Base-by-base conservation (phyloP, 2,329 filamentous ascomycete genomes). In the Fusarium liriodendri region DNA sequence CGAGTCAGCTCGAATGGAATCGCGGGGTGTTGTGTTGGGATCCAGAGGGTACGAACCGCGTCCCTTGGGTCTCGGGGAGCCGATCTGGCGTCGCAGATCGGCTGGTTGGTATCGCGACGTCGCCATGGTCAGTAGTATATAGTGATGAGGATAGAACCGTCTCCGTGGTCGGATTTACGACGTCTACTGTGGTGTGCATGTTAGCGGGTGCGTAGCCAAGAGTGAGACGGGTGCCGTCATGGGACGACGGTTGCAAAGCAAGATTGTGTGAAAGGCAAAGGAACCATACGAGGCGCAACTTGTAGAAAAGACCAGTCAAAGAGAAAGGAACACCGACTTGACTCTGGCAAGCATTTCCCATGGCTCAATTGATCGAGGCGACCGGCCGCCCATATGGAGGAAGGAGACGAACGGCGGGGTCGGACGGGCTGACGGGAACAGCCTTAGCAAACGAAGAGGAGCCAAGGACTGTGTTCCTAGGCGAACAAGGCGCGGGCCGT, bases 61-160 rank as follows among this genome's bases (percentile, higher is more conserved):
- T 76, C 85, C 85, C 80, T 89, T 90, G 32, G 88, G 86, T 80
- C 87, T 86, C 42, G 89, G 89, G 68, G 89, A 90, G 73, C 87
- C 87, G 73, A 89, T 85, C 77, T 87, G 86, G 67, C 86, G 86
- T 78, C 86, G 85, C 72, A 87, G 82, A 78, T 88, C 86, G 79
- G 83, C 80, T 70, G 83, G 76, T 69, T 83, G 81, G 77, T 85
- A 86, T 76, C 85, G 84, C 77, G 85, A 84, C 64, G 85, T 82
- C 76, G 85, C 84, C 85, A 87, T 87, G 77, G 76, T 83, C 76
- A 79, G 66, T 76, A 79, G 69, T 76, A 76, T 69, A 75, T 70
- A 75, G 70, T 78, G 72, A 68, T 77, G 73, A 71, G 67, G 67
- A 73, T 69, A 70, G 60, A 72, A 67, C 77, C 76, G 79, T 78